Percentiles rank a stretch among this genome's conserved stretches.
These are phyloP conservation scores for Warburgia ugandensis DNA, from an alignment of 164 flowering plant genomes.

Conservation along the genomic window DNA sequence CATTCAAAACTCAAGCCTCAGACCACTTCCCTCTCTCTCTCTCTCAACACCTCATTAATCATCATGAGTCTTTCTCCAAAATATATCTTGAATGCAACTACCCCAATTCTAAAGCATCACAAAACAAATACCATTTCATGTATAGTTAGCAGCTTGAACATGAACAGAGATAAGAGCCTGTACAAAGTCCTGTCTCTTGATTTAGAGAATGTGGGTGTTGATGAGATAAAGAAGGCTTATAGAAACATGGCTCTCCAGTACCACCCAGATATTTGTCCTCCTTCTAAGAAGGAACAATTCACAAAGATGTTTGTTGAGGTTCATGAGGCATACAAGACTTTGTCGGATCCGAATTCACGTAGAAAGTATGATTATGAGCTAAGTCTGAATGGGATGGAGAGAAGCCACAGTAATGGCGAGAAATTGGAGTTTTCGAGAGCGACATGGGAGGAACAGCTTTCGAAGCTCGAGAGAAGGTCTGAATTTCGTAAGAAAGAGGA, in stretches of 20 bases:
- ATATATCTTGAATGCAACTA: no score
- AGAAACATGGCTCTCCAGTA: conserved; percentile 23
- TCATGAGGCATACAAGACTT: conserved; percentile 23
- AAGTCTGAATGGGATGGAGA: not conserved
- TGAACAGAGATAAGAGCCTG: not conserved
- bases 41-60: no score
- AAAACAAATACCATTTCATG: conserved; percentile 6
- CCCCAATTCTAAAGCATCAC: no score
- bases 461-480: conserved; percentile 14
- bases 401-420: not conserved
- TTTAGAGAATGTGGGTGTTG: conserved; percentile 15
- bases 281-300: conserved; percentile 22
- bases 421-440: conserved; percentile 6
- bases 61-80: no score
- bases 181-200: conserved; percentile 21
- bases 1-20: not conserved
- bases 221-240: conserved; percentile 32
- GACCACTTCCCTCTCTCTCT: not conserved
- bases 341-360: conserved; percentile 26
- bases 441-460: conserved; percentile 18
- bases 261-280: conserved; percentile 33
- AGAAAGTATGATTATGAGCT: conserved; percentile 19
- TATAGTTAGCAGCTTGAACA: not conserved
- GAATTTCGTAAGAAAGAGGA: conserved; percentile 3
- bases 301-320: conserved; percentile 23